Evolutionary conservation across 2,329 filamentous ascomycete species (phyloP).

Genomic region (Ophioceras dolichostomum): DNA sequence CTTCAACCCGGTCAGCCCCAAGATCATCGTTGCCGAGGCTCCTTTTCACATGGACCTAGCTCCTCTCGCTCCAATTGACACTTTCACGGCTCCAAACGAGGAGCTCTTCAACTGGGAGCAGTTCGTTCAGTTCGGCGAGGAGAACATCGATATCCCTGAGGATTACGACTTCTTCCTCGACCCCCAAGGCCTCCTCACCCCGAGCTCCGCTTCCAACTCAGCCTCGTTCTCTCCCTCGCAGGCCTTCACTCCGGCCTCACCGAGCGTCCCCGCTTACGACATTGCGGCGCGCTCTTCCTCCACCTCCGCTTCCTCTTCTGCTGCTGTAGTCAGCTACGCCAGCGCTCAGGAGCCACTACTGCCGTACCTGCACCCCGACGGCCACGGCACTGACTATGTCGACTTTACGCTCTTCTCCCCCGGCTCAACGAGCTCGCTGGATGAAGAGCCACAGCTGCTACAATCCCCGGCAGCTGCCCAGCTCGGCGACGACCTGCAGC

Average conservation of each 20-base stretch:
- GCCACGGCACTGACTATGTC: slow-evolving; percentile 29
- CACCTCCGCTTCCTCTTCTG: slow-evolving; percentile 4
- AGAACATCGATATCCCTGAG: slow-evolving; percentile 16
- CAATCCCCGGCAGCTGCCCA: slow-evolving; percentile 5
- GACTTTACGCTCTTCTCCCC: slow-evolving; percentile 47
- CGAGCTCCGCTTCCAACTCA: slow-evolving; percentile 16
- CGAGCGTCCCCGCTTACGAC: background rate
- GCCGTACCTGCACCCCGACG: slow-evolving; percentile 27
- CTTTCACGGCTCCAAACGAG: too few relatives aligned
- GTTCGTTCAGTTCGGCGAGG: slow-evolving; percentile 31
- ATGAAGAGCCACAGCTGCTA: slow-evolving; percentile 29
- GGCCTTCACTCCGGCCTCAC: slow-evolving; percentile 9
- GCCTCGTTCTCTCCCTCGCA: slow-evolving; percentile 21
- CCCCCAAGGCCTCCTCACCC: slow-evolving; percentile 27
- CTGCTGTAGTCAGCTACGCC: slow-evolving; percentile 4
- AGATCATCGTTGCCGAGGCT: slow-evolving; percentile 3
- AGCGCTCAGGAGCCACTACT: slow-evolving; percentile 10
- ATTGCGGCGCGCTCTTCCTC: too few relatives aligned
- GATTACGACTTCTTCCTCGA: slow-evolving; percentile 35
- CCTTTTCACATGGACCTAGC: slow-evolving; percentile 1
- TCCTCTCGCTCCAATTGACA: slow-evolving; percentile 6
- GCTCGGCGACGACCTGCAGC: background rate
- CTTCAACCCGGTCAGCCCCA: slow-evolving; percentile 3
- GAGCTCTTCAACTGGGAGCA: slow-evolving; percentile 19
- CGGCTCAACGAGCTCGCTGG: slow-evolving; percentile 29